A percentile compares a stretch with the other conserved stretches of the same genome.
Evolutionary conservation across 805 yeast species (phyloP).

Genomic region (Torulaspora delbrueckii): DNA sequence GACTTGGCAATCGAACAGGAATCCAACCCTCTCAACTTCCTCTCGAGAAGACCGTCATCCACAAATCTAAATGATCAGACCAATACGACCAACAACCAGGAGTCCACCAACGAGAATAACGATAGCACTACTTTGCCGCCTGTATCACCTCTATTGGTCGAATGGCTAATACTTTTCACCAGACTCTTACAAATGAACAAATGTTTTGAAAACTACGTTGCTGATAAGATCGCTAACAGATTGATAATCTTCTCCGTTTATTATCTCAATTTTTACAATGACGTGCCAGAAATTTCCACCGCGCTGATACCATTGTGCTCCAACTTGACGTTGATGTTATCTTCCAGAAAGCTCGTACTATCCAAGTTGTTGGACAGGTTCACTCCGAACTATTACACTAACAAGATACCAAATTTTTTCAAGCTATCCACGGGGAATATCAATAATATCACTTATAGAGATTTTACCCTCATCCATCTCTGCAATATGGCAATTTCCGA

Average conservation of each 20-base stretch:
- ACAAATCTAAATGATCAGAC: conserved; percentile 3
- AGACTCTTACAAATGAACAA: conserved; percentile 72
- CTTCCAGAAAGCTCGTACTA: conserved; percentile 38
- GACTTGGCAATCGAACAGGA: conserved; percentile 37
- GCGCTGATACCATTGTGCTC: conserved; percentile 46
- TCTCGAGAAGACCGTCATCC: conserved; percentile 13
- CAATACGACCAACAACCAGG: conserved; percentile 1
- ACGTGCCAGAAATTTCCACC: conserved; percentile 16
- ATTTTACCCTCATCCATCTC: conserved; percentile 53
- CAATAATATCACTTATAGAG: conserved; percentile 52
- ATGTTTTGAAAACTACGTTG: conserved; percentile 43
- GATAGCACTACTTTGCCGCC: conserved; percentile 29
- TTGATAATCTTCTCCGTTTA: conserved; percentile 51
- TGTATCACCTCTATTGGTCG: conserved; percentile 49
- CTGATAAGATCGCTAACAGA: conserved; percentile 48
- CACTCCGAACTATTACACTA: conserved; percentile 40
- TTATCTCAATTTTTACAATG: conserved; percentile 47
- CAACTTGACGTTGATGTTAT: conserved; percentile 48
- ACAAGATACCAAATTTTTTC: conserved; percentile 49
- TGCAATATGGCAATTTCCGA: conserved; percentile 40
- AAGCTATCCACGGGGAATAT: conserved; percentile 39
- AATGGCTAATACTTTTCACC: conserved; percentile 63
- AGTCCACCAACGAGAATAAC: conserved; percentile 1
- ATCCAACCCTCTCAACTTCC: conserved; percentile 34
- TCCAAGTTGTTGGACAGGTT: conserved; percentile 44